Evolutionary conservation across 257 asterid genomes (phyloP).

Genomic region (Petunia axillaris): DNA sequence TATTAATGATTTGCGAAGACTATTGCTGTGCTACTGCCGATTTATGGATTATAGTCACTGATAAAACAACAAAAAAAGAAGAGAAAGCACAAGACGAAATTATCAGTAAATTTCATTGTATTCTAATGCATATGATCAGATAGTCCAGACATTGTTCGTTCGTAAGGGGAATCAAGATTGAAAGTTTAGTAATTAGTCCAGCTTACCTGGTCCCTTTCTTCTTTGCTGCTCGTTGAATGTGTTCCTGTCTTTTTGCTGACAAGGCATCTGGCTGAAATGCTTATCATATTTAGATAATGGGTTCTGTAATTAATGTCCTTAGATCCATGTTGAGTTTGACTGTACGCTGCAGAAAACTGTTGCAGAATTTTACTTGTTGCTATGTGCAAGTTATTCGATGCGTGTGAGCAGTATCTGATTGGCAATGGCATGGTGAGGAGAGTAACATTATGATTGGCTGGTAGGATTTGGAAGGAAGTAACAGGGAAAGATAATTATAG

Average conservation of each 20-base stretch:
- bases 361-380: background rate
- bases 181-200: background rate
- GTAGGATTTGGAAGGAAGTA: slow-evolving; percentile 15
- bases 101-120: background rate
- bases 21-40: slow-evolving; percentile 7
- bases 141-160: background rate
- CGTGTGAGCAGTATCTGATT: background rate
- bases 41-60: slow-evolving; percentile 12
- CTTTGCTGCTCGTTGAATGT: slow-evolving; percentile 17
- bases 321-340: background rate
- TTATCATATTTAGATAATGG: background rate
- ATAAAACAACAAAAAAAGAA: background rate
- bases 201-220: background rate
- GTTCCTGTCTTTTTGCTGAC: background rate
- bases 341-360: background rate
- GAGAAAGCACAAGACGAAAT: background rate
- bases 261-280: slow-evolving; percentile 1
- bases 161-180: slow-evolving; percentile 9
- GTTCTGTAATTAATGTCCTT: background rate
- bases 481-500: background rate
- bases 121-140: background rate
- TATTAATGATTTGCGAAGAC: background rate
- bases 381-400: background rate
- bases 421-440: background rate
- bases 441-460: background rate